A percentile compares a stretch with the other conserved stretches of the same genome.
phyloP scores from a whole-genome alignment of 2,329 filamentous ascomycete species.

The Microdochium trichocladiopsis region DNA sequence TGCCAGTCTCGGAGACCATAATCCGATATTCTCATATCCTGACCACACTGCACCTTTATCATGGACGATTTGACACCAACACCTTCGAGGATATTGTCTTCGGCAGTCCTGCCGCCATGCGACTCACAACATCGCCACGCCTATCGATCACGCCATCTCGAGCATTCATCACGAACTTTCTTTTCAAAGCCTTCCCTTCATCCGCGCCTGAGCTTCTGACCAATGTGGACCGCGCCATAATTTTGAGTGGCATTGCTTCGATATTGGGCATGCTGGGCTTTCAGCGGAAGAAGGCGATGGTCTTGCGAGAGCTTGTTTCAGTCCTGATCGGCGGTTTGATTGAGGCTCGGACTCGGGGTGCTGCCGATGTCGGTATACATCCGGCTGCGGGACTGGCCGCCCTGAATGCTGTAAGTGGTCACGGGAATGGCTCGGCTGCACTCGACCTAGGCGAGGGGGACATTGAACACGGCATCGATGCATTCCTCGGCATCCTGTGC shows the following conservation, averaged over 20 bases:
- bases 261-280: slow-evolving; percentile 75
- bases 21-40: slow-evolving; percentile 68
- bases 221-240: slow-evolving; percentile 67
- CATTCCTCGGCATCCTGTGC: slow-evolving; percentile 53
- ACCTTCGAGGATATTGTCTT: slow-evolving; percentile 60
- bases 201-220: slow-evolving; percentile 60
- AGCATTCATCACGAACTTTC: slow-evolving; percentile 54
- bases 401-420: slow-evolving; percentile 49
- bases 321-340: slow-evolving; percentile 79
- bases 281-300: slow-evolving; percentile 84
- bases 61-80: slow-evolving; percentile 53
- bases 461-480: slow-evolving; percentile 58
- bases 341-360: slow-evolving; percentile 84
- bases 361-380: slow-evolving; percentile 93
- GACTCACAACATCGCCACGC: slow-evolving; percentile 44
- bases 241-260: slow-evolving; percentile 81
- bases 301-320: slow-evolving; percentile 77
- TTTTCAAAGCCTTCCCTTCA: slow-evolving; percentile 66
- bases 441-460: slow-evolving; percentile 59
- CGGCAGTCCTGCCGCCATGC: slow-evolving; percentile 46
- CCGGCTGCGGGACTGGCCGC: slow-evolving; percentile 81
- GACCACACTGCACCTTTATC: slow-evolving; percentile 57
- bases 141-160: slow-evolving; percentile 50
- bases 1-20: slow-evolving; percentile 65
- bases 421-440: slow-evolving; percentile 41